phyloP scores from a whole-genome alignment of 2,329 filamentous ascomycete species.

The Chaetomium sp. region DNA sequence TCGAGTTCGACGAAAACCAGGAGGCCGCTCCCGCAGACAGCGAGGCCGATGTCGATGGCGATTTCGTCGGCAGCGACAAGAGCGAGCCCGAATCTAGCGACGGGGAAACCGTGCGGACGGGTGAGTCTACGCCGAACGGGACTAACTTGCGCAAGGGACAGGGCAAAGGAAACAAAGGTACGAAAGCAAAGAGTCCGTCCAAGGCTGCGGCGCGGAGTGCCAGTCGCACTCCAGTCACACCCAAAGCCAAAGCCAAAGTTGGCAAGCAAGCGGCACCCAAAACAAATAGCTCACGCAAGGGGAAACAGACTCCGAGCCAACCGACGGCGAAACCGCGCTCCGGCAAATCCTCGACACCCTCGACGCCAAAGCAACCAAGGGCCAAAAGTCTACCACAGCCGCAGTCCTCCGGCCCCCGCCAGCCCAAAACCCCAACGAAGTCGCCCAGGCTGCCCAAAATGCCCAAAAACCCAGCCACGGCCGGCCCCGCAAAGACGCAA shows the following conservation, averaged over 20 bases:
- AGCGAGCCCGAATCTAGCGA: slow-evolving; percentile 35
- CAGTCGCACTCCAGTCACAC: slow-evolving; percentile 27
- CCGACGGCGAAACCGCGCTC: slow-evolving; percentile 9
- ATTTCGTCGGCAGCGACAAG: slow-evolving; percentile 36
- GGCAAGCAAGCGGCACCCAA: slow-evolving; percentile 11
- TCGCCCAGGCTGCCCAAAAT: background rate
- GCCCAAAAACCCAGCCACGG: background rate
- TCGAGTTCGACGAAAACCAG: slow-evolving; percentile 35
- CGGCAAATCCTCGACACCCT: slow-evolving; percentile 16
- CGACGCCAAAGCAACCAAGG: slow-evolving; percentile 17
- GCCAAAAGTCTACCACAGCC: slow-evolving; percentile 6
- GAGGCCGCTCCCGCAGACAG: slow-evolving; percentile 29
- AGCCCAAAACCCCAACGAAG: background rate
- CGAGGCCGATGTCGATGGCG: slow-evolving; percentile 36
- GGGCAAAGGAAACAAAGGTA: slow-evolving; percentile 34
- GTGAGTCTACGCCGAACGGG: slow-evolving; percentile 24
- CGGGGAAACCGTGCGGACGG: slow-evolving; percentile 25
- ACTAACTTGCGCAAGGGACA: slow-evolving; percentile 27
- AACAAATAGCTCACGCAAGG: slow-evolving; percentile 32
- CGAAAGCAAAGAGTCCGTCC: slow-evolving; percentile 26
- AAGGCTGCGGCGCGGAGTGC: slow-evolving; percentile 17
- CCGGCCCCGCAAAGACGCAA: slow-evolving; percentile 11
- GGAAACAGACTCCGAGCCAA: slow-evolving; percentile 23
- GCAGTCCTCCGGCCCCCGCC: slow-evolving; percentile 18
- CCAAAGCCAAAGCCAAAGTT: slow-evolving; percentile 5